Conservation (phyloP, 768 basidiomycete genomes). For the Grammothele lineata region DNA sequence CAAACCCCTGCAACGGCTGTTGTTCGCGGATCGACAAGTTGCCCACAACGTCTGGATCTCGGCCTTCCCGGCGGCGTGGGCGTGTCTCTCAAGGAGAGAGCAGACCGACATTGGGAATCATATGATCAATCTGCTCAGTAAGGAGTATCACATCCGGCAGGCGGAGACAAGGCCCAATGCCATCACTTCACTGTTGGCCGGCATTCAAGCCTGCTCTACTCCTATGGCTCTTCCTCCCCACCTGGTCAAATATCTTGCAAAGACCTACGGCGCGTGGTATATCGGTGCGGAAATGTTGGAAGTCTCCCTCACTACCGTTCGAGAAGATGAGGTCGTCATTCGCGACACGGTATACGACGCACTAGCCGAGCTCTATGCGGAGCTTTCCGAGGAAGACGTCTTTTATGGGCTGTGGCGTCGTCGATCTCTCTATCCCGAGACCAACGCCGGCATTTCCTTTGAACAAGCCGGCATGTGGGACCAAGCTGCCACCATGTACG, state of each 20-base stretch:
- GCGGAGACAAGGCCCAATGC: slow-evolving; percentile 87
- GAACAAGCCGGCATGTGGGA: slow-evolving; percentile 99
- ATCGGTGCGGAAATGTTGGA: slow-evolving; percentile 82
- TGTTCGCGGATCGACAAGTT: slow-evolving; percentile 72
- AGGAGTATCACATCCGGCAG: slow-evolving; percentile 90
- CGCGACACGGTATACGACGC: slow-evolving; percentile 87
- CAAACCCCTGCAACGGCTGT: slow-evolving; percentile 75
- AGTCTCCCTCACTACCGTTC: slow-evolving; percentile 69
- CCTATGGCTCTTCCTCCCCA: slow-evolving; percentile 90
- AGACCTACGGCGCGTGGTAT: slow-evolving; percentile 97
- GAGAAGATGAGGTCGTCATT: slow-evolving; percentile 75
- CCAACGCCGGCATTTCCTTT: slow-evolving; percentile 80
- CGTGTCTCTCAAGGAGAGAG: slow-evolving; percentile 78
- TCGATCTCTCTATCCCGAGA: slow-evolving; percentile 84
- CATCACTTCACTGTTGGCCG: slow-evolving; percentile 84
- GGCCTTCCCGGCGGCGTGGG: slow-evolving; percentile 83
- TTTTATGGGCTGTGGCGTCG: slow-evolving; percentile 96
- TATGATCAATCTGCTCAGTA: slow-evolving; percentile 85
- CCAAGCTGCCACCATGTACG: slow-evolving; percentile 83
- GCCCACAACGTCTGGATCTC: slow-evolving; percentile 87
- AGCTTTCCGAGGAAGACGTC: slow-evolving; percentile 93
- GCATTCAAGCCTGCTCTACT: slow-evolving; percentile 81
- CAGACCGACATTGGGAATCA: slow-evolving; percentile 87
- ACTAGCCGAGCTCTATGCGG: slow-evolving; percentile 91
- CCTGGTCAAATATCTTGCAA: slow-evolving; percentile 92